These are phyloP conservation scores for Cyberlindnera petersonii DNA, from an alignment of 805 yeast genomes.

Conservation along the genomic window DNA sequence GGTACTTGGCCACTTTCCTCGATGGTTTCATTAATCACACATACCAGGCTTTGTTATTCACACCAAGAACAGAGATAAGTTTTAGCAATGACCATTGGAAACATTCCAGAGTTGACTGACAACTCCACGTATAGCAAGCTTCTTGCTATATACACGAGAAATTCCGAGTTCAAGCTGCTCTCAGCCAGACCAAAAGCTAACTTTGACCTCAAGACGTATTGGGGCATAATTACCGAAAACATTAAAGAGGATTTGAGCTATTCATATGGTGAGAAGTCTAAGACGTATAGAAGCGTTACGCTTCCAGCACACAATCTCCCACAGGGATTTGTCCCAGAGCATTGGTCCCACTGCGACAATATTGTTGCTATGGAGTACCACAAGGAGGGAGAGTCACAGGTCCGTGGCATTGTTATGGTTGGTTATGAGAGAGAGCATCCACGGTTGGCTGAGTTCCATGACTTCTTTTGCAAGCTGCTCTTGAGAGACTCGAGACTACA, in stretches of 20 bases:
- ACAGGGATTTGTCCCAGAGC: conserved; percentile 11
- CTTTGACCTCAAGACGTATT: conserved; percentile 28
- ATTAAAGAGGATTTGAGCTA: not conserved
- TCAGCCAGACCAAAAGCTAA: conserved; percentile 33
- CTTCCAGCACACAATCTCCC: conserved; percentile 7
- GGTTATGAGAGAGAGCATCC: conserved; percentile 28
- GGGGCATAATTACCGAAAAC: conserved; percentile 21
- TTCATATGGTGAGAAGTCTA: not conserved
- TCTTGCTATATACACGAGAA: conserved; percentile 35
- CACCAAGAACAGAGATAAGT: too few relatives aligned
- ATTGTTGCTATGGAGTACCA: conserved; percentile 33
- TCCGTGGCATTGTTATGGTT: conserved; percentile 37
- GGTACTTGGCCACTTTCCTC: too few relatives aligned
- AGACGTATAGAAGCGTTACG: conserved; percentile 1
- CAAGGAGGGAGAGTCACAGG: conserved; percentile 29
- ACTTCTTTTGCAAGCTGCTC: conserved; percentile 37
- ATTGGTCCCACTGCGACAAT: conserved; percentile 18
- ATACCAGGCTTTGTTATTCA: too few relatives aligned
- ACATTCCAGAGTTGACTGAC: conserved; percentile 12
- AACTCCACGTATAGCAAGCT: conserved; percentile 38
- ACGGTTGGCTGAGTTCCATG: conserved; percentile 21
- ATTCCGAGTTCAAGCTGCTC: conserved; percentile 16
- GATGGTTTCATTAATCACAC: too few relatives aligned
- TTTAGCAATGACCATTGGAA: conserved; percentile 8
- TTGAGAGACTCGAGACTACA: conserved; percentile 33